Conservation (phyloP, 108 stramenopile species). For the Stephanodiscus triporus region DNA sequence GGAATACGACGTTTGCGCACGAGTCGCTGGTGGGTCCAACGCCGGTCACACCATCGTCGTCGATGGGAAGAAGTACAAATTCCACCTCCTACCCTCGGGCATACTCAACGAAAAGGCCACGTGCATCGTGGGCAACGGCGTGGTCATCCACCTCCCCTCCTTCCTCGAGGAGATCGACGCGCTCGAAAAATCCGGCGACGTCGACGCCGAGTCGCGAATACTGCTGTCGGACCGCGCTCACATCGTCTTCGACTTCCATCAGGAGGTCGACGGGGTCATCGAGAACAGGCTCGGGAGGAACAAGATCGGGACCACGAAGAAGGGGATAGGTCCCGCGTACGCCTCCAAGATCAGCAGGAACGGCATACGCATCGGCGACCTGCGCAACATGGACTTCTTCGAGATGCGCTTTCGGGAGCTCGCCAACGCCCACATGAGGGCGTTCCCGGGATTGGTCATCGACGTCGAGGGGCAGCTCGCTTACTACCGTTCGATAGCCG, state of each 20-base stretch:
- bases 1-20: conserved; percentile 96
- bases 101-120: conserved; percentile 89
- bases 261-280: conserved; percentile 88
- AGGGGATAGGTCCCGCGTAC: conserved; percentile 99
- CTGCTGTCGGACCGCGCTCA: conserved; percentile 96
- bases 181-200: conserved; percentile 76
- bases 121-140: conserved; percentile 98
- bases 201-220: conserved; percentile 84
- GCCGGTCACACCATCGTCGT: conserved; percentile 98
- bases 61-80: conserved; percentile 96
- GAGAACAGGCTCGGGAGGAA: conserved; percentile 85
- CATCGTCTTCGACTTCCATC: conserved; percentile 99
- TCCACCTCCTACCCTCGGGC: conserved; percentile 98
- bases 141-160: conserved; percentile 95
- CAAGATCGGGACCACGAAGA: conserved; percentile 96
- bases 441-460: conserved; percentile 84
- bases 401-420: conserved; percentile 87
- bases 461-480: conserved; percentile 90
- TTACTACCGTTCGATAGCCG: conserved; percentile 83
- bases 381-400: conserved; percentile 85
- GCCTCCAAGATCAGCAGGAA: conserved; percentile 96
- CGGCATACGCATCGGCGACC: conserved; percentile 97
- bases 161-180: conserved; percentile 92
- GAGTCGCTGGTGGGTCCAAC: conserved; percentile 97
- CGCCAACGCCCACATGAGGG: conserved; percentile 62